These are phyloP conservation scores for Sporothrix euskadiensis DNA, from an alignment of 2,329 filamentous ascomycete species.

Conservation along the genomic window DNA sequence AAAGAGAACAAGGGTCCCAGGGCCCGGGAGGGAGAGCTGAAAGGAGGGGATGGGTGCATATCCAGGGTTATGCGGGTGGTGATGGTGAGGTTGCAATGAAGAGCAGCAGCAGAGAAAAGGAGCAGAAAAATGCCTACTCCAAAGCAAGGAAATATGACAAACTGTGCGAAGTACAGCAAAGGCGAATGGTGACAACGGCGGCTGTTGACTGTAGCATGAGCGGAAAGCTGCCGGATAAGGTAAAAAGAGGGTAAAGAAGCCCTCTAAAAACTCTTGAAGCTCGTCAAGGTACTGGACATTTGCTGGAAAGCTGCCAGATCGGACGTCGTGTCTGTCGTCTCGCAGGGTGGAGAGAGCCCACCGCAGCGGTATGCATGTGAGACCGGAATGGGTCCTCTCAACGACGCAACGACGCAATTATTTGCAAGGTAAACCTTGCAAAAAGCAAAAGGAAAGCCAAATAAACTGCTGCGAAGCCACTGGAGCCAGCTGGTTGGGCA, in stretches of 20 bases:
- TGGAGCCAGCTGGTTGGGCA: background rate
- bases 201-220: background rate
- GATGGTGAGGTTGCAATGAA: background rate
- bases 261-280: background rate
- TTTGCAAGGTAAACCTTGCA: background rate
- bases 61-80: conserved; percentile 7
- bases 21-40: conserved; percentile 9
- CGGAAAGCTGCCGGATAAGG: background rate
- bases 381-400: conserved; percentile 8
- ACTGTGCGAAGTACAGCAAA: background rate
- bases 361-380: conserved; percentile 22
- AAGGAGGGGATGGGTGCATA: background rate
- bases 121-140: background rate
- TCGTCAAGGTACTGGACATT: background rate
- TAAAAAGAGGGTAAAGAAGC: background rate
- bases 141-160: conserved; percentile 11
- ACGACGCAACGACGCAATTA: background rate
- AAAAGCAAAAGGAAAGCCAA: background rate
- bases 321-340: background rate
- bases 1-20: conserved; percentile 5
- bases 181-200: background rate
- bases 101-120: background rate
- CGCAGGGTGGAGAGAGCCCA: conserved; percentile 18
- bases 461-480: background rate
- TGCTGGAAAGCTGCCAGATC: conserved; percentile 10